These are phyloP conservation scores for Chloropicon primus DNA, from an alignment of 139 green algal genomes.

Conservation along the genomic window DNA sequence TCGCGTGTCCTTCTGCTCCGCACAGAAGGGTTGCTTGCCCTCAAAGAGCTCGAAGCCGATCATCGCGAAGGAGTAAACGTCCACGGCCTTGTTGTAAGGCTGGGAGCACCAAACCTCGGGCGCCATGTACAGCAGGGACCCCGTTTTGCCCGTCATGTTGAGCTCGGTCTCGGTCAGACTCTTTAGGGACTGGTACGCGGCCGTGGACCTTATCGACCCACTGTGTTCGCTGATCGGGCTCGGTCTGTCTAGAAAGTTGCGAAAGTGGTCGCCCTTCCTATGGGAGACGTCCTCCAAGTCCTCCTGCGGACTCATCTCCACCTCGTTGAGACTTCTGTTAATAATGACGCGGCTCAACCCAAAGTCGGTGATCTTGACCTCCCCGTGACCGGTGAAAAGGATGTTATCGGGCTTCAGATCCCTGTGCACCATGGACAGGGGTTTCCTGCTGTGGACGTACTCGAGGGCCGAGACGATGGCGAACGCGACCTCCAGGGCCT, in stretches of 20 bases:
- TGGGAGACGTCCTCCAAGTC: neutral
- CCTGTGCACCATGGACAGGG: constrained; percentile 46
- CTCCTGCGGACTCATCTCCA: neutral
- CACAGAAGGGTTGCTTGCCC: neutral
- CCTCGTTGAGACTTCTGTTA: neutral
- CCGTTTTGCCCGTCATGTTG: constrained; percentile 1
- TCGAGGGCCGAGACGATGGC: neutral
- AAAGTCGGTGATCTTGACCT: constrained; percentile 84
- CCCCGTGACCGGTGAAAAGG: constrained; percentile 45
- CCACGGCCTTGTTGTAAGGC: constrained; percentile 1
- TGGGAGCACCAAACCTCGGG: constrained; percentile 1
- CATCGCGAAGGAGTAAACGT: constrained; percentile 3
- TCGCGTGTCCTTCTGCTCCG: neutral
- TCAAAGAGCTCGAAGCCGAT: constrained; percentile 1
- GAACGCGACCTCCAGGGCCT: neutral
- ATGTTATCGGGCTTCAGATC: constrained; percentile 87
- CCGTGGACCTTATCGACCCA: neutral
- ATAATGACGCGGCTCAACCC: constrained; percentile 28
- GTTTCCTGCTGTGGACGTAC: constrained; percentile 1
- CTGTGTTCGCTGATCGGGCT: neutral
- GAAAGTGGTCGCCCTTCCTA: neutral
- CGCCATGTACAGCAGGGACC: constrained; percentile 1
- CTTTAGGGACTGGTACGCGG: neutral
- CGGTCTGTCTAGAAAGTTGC: neutral
- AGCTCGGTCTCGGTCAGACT: neutral